phyloP scores from a whole-genome alignment of 805 yeast species.

The Cyberlindnera petersonii region DNA sequence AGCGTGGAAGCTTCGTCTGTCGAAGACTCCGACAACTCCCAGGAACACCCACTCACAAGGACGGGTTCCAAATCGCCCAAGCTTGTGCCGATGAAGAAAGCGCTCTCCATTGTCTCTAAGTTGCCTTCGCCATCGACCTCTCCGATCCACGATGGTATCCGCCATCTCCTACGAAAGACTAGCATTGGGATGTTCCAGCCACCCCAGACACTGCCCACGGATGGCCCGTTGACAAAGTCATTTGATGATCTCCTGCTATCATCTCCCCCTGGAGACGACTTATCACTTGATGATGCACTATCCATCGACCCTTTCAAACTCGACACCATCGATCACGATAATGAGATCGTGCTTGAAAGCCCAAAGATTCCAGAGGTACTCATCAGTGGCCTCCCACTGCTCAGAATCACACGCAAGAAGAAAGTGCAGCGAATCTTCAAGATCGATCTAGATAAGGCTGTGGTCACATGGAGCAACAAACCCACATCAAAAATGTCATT shows the following conservation, averaged over 20 bases:
- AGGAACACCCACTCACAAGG: neutral
- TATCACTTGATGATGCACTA: neutral
- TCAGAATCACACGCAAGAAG: conserved; percentile 69
- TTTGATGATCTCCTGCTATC: conserved; percentile 13
- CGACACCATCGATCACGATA: neutral
- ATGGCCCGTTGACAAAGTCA: conserved; percentile 24
- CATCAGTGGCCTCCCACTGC: conserved; percentile 54
- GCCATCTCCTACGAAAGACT: conserved; percentile 17
- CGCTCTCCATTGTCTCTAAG: conserved; percentile 16
- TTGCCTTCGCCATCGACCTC: conserved; percentile 12
- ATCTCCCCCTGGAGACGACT: conserved; percentile 7
- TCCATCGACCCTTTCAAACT: neutral
- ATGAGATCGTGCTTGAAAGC: conserved; percentile 21
- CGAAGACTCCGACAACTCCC: neutral
- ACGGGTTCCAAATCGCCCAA: too few species aligned
- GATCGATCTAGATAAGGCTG: conserved; percentile 52
- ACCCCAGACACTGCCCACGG: conserved; percentile 10
- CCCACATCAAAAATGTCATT: conserved; percentile 37
- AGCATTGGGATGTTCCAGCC: conserved; percentile 14
- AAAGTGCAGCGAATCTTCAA: conserved; percentile 53
- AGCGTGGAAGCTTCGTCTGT: conserved; percentile 1
- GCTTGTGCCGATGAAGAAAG: conserved; percentile 12
- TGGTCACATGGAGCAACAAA: conserved; percentile 55
- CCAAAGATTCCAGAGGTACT: conserved; percentile 45
- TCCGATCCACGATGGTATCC: conserved; percentile 12